These are phyloP conservation scores for Syncephalastrum sp. DNA, from an alignment of 371 early-diverging fungal species.

Conservation along the genomic window DNA sequence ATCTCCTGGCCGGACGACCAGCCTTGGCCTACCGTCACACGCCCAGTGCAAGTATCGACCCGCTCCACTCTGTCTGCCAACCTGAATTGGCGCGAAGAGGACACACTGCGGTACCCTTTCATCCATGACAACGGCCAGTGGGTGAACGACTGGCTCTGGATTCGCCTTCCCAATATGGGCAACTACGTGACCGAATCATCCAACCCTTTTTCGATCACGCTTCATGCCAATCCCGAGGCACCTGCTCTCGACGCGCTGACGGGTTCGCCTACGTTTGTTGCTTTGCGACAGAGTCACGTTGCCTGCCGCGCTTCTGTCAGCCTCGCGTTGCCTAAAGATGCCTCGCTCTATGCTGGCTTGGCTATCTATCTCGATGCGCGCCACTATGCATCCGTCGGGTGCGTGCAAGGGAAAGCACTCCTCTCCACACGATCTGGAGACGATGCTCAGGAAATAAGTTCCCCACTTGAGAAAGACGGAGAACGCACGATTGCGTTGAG, in stretches of 20 bases:
- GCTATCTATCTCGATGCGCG: constrained; percentile 8
- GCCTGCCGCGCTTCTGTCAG: constrained; percentile 21
- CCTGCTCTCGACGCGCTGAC: background rate
- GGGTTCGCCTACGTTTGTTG: constrained; percentile 11
- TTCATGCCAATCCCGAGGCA: background rate
- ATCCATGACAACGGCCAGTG: constrained; percentile 1
- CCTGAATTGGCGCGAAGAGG: no score
- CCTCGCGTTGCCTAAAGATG: constrained; percentile 20
- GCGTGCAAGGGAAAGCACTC: background rate
- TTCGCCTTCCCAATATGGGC: constrained; percentile 12
- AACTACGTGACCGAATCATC: constrained; percentile 8
- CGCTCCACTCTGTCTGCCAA: background rate
- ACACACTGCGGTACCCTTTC: background rate
- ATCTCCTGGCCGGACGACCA: constrained; percentile 19
- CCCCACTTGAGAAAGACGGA: no score
- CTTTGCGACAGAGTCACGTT: constrained; percentile 18
- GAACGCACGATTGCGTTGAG: constrained; percentile 1
- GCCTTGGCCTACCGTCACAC: constrained; percentile 16
- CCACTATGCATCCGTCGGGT: constrained; percentile 7
- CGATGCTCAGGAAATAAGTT: background rate
- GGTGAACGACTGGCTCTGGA: constrained; percentile 14
- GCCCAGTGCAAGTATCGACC: constrained; percentile 10
- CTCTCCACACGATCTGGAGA: background rate
- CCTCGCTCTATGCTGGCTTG: constrained; percentile 6
- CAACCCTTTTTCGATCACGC: constrained; percentile 9